Base-by-base conservation (phyloP, 306 rosid genomes). In the Vicia faba region DNA sequence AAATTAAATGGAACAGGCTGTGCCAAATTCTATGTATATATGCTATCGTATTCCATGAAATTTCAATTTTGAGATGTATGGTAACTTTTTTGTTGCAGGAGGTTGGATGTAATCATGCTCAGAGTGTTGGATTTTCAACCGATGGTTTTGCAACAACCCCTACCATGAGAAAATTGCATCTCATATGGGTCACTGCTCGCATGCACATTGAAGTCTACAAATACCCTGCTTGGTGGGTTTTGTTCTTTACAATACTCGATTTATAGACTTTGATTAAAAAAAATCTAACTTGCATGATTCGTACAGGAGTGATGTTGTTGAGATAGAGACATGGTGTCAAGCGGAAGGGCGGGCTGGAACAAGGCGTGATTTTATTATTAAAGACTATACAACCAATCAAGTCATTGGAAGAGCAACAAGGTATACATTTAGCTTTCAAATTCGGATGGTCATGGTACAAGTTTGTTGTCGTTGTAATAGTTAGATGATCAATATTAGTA, bases 171-270 rank as follows among this genome's bases (percentile, higher is more conserved):
- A 88, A 90, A 66, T 79, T 90, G 80, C 85, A 79, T 81, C 97
- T 93, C 63, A 93, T 93, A 71, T 93, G 99, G 98, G 99, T 93
- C 54, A 88, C 99, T 38, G 96, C 99, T 64, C 97, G 97, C 45
- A 93, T 93, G 99, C 99, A 93, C 78, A 90, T 93, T 62, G 97
- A 93, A 84, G 83, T 93, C 84, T 93, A 86, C 84, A 93, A 83
- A 72, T 93, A 93, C 79, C 97, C 99, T 53, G 95, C 97, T 66
- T 90, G 97, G 99, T 93, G 51, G 41, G 84, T 61, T 70, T 56
- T 50, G 67, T 15, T 68, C 20, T 77, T 80, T 4, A 66, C 4
- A 20, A 54, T 0, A n/a, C 28, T 67, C 4, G 11, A 16, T 29
- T 56, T 62, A n/a, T 66, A 29, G 65, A 66, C 51, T 66, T 9